phyloP scores from a whole-genome alignment of 2,329 filamentous ascomycete genomes.

The Calonectria montana region DNA sequence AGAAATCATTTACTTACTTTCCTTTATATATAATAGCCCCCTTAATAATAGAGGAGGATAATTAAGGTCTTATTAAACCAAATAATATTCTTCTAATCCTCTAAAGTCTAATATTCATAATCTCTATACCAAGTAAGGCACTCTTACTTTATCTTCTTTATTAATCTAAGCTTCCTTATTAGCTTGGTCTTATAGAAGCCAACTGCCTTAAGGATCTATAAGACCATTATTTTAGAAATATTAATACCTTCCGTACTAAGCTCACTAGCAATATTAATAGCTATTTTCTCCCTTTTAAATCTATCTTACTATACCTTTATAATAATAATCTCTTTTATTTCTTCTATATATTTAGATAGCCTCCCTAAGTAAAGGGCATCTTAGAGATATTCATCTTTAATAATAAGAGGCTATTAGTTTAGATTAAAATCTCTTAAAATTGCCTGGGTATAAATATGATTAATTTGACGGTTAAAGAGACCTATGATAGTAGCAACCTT shows the following conservation, averaged over 20 bases:
- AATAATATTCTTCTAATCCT: slow-evolving; percentile 37
- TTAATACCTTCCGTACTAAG: slow-evolving; percentile 8
- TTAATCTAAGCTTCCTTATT: too few species aligned
- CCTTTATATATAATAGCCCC: slow-evolving; percentile 27
- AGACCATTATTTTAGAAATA: slow-evolving; percentile 15
- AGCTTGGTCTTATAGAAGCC: slow-evolving; percentile 20
- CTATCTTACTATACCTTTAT: slow-evolving; percentile 9
- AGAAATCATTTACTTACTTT: slow-evolving; percentile 15
- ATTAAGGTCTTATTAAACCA: slow-evolving; percentile 33
- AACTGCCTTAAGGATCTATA: slow-evolving; percentile 18
- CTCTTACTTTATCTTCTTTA: slow-evolving; percentile 27
- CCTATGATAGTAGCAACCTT: too few species aligned
- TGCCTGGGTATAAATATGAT: slow-evolving; percentile 16
- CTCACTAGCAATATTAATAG: slow-evolving; percentile 16
- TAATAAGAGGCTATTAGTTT: neutral
- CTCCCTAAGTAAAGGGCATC: neutral
- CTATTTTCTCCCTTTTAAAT: slow-evolving; percentile 17
- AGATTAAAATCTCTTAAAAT: slow-evolving; percentile 19
- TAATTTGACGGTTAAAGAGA: too few species aligned
- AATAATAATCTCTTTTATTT: too few species aligned
- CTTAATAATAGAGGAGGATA: slow-evolving; percentile 24
- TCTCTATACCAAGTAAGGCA: slow-evolving; percentile 10
- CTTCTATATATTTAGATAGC: neutral
- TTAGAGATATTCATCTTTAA: slow-evolving; percentile 4
- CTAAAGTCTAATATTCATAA: slow-evolving; percentile 23